phyloP scores from a whole-genome alignment of 352 stramenopile genomes.

The Globisporangium solare region DNA sequence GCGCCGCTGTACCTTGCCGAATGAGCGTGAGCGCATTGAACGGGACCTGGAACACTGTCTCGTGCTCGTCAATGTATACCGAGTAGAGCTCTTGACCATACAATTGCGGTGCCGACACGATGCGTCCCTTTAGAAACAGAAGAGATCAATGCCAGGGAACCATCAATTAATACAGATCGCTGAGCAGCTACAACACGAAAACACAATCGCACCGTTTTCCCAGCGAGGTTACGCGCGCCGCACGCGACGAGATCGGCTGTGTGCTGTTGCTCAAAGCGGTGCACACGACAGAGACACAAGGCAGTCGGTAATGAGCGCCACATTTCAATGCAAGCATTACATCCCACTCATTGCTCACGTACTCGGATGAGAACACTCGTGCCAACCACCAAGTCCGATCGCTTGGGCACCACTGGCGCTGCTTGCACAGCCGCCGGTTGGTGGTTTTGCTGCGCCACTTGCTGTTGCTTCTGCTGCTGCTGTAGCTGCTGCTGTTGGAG shows the following conservation, averaged over 20 bases:
- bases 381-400: conserved; percentile 62
- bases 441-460: background rate
- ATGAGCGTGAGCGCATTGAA: conserved; percentile 72
- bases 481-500: background rate
- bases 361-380: conserved; percentile 69
- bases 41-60: conserved; percentile 76
- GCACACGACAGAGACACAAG: background rate
- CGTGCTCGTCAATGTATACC: conserved; percentile 80
- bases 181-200: too few relatives aligned
- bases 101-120: conserved; percentile 68
- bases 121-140: conserved; percentile 30
- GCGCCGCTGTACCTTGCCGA: conserved; percentile 24
- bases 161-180: too few relatives aligned
- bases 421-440: conserved; percentile 1
- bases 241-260: conserved; percentile 69
- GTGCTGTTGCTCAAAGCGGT: conserved; percentile 27
- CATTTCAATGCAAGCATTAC: background rate
- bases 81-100: conserved; percentile 80
- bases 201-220: conserved; percentile 39
- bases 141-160: background rate
- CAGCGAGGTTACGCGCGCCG: conserved; percentile 65
- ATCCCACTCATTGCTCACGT: conserved; percentile 7
- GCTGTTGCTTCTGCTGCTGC: background rate
- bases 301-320: background rate
- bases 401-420: conserved; percentile 21